These are phyloP conservation scores for Lactarius deliciosus DNA, from an alignment of 768 basidiomycete genomes.

Conservation along the genomic window DNA sequence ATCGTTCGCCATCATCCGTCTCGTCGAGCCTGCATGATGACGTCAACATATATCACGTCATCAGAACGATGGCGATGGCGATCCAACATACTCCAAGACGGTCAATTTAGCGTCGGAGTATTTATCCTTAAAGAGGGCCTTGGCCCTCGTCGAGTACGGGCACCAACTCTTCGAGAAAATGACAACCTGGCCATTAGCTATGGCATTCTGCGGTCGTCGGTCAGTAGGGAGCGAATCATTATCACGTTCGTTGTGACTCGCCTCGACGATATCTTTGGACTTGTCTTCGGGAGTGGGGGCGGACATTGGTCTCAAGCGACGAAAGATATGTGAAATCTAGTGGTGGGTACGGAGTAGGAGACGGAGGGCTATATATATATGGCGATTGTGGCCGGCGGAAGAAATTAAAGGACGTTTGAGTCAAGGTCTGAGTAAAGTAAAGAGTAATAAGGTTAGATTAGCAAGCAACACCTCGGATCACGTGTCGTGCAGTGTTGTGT, in stretches of 20 bases:
- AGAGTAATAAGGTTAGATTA: background rate
- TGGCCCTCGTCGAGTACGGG: constrained; percentile 43
- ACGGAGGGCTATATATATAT: constrained; percentile 9
- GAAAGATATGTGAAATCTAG: constrained; percentile 1
- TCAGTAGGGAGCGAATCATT: background rate
- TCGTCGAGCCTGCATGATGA: constrained; percentile 50
- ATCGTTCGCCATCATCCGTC: constrained; percentile 50
- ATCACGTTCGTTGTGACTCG: background rate
- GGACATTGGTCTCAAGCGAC: constrained; percentile 11
- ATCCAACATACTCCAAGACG: constrained; percentile 37
- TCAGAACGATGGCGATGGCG: background rate
- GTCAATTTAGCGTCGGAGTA: constrained; percentile 33
- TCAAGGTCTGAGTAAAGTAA: constrained; percentile 7
- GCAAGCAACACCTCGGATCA: constrained; percentile 2
- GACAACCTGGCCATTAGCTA: constrained; percentile 39
- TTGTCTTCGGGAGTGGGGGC: constrained; percentile 2
- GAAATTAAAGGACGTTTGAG: constrained; percentile 5
- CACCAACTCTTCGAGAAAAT: constrained; percentile 44
- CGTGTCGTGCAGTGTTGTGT: background rate
- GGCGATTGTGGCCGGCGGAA: background rate
- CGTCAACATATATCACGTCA: background rate
- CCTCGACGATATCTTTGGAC: constrained; percentile 18
- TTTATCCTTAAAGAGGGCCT: constrained; percentile 35
- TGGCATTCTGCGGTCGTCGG: constrained; percentile 33
- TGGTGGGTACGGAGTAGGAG: background rate